Evolutionary conservation across 1,284 basidiomycete genomes (phyloP).

Genomic region (Microbotryum intermedium): DNA sequence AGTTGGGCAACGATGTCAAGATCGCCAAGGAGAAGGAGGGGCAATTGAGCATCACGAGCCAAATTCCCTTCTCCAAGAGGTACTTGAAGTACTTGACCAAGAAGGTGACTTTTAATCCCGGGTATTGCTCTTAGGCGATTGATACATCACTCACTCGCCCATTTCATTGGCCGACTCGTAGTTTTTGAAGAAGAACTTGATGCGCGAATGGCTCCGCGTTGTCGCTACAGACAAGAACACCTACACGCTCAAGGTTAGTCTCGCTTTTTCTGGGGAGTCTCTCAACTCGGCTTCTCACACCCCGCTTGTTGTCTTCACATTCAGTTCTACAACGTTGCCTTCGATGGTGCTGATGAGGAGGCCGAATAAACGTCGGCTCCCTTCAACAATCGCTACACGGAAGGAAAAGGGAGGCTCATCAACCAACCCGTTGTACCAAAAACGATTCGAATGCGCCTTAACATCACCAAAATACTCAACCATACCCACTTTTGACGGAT

Average conservation of each 20-base stretch:
- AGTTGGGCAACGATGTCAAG: conserved; percentile 42
- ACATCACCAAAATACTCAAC: too few species aligned
- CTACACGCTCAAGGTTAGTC: conserved; percentile 35
- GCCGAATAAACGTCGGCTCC: too few species aligned
- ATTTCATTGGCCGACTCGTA: background rate
- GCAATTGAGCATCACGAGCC: conserved; percentile 19
- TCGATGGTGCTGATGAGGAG: background rate
- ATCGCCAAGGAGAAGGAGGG: conserved; percentile 38
- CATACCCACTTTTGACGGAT: too few species aligned
- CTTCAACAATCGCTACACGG: too few species aligned
- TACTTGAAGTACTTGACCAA: conserved; percentile 46
- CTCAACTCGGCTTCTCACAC: background rate
- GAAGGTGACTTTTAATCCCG: conserved; percentile 35
- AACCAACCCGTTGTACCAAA: too few species aligned
- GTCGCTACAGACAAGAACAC: conserved; percentile 42
- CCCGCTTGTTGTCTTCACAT: background rate
- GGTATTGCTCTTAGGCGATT: conserved; percentile 17
- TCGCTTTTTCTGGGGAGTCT: background rate
- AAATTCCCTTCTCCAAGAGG: conserved; percentile 41
- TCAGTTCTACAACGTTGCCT: conserved; percentile 3
- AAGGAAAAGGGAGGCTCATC: too few species aligned
- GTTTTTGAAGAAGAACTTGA: conserved; percentile 36
- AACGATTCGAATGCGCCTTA: too few species aligned
- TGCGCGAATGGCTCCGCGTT: conserved; percentile 36
- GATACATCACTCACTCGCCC: background rate